Evolutionary conservation across 2,329 filamentous ascomycete genomes (phyloP).

Genomic region (Stachybotrys chlorohalonatus): DNA sequence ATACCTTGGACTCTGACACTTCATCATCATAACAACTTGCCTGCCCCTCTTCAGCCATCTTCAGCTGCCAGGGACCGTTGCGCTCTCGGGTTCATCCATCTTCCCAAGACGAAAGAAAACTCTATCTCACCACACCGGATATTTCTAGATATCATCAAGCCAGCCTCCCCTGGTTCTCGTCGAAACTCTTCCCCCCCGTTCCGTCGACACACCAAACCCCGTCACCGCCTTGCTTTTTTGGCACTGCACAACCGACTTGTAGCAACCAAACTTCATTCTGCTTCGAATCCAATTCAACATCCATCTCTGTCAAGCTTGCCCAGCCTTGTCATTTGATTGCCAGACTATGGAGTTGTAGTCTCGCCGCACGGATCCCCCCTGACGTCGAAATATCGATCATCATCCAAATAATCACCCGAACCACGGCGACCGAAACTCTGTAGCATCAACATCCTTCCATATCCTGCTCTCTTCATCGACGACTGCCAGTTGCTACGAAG

Average conservation of each 20-base stretch:
- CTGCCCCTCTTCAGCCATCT: neutral
- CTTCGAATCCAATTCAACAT: neutral
- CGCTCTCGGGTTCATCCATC: neutral
- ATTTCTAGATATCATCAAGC: too few relatives aligned
- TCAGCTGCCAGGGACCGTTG: neutral
- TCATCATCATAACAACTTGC: neutral
- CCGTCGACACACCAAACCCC: too few relatives aligned
- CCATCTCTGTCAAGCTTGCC: neutral
- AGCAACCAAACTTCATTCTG: too few relatives aligned
- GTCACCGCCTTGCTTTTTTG: too few relatives aligned
- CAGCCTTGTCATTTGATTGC: neutral
- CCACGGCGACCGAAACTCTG: neutral
- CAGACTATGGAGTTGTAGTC: neutral
- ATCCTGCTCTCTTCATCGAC: neutral
- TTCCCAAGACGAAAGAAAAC: too few relatives aligned
- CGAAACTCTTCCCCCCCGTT: too few relatives aligned
- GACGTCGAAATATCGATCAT: neutral
- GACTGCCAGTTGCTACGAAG: too few relatives aligned
- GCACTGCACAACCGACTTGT: too few relatives aligned
- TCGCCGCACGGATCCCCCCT: neutral
- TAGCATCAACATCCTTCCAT: neutral
- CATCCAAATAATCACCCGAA: neutral
- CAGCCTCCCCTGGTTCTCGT: too few relatives aligned
- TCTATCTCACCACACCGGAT: too few relatives aligned
- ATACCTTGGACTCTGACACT: neutral